Evolutionary conservation across 352 stramenopile genomes (phyloP).

Genomic region (Phytophthora litchii): DNA sequence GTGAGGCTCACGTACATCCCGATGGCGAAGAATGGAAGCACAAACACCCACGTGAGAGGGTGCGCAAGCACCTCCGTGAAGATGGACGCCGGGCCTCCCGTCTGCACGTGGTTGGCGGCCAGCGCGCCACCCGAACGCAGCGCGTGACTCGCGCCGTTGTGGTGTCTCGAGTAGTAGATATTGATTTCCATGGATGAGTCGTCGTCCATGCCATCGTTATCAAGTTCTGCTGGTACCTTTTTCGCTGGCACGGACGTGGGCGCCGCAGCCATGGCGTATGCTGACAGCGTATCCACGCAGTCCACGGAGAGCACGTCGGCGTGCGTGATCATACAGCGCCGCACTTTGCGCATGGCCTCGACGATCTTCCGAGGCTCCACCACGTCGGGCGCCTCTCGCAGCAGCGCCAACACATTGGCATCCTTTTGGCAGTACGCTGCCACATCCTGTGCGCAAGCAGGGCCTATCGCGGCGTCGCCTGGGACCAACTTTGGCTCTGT

Average conservation of each 20-base stretch:
- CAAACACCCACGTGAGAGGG: constrained; percentile 53
- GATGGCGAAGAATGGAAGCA: constrained; percentile 71
- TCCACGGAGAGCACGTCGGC: constrained; percentile 56
- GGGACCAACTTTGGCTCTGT: neutral
- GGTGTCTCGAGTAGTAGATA: constrained; percentile 62
- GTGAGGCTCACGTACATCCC: constrained; percentile 60
- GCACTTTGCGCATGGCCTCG: constrained; percentile 49
- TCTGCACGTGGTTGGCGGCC: constrained; percentile 36
- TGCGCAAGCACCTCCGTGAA: constrained; percentile 29
- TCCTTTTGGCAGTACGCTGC: constrained; percentile 52
- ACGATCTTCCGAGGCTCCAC: constrained; percentile 44
- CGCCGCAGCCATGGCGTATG: constrained; percentile 15
- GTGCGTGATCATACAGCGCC: constrained; percentile 59
- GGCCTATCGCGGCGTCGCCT: constrained; percentile 10
- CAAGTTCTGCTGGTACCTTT: constrained; percentile 10
- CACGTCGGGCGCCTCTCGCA: constrained; percentile 37
- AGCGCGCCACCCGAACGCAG: constrained; percentile 35
- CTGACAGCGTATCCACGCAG: constrained; percentile 55
- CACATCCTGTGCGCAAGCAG: constrained; percentile 48
- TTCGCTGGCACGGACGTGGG: constrained; percentile 26
- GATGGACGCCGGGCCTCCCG: constrained; percentile 20
- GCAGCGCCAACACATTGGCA: constrained; percentile 53
- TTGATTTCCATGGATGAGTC: constrained; percentile 66
- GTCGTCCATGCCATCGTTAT: constrained; percentile 33
- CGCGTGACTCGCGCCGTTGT: constrained; percentile 39